phyloP scores from a whole-genome alignment of 805 yeast genomes.

The Suhomyces vadensis region DNA sequence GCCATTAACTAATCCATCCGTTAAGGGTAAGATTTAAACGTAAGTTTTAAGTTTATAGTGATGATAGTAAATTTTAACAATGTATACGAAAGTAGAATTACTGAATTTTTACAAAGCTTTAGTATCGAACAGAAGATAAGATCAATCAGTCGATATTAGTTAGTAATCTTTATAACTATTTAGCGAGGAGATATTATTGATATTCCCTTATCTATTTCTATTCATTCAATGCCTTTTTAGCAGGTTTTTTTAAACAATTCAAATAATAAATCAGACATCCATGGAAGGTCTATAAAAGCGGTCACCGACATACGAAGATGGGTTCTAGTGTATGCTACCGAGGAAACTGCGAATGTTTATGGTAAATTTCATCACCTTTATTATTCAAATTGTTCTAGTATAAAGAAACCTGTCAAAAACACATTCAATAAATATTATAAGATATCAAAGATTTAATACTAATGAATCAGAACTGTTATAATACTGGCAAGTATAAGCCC shows the following conservation, averaged over 20 bases:
- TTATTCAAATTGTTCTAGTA: constrained; percentile 14
- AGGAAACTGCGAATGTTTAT: constrained; percentile 93
- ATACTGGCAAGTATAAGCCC: constrained; percentile 91
- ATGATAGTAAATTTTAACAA: no score
- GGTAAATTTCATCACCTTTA: constrained; percentile 72
- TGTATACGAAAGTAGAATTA: no score
- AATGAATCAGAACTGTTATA: constrained; percentile 58
- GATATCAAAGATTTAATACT: constrained; percentile 9
- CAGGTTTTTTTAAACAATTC: constrained; percentile 4
- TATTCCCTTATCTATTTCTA: neutral
- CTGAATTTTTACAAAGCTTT: no score
- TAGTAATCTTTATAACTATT: no score
- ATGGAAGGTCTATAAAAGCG: constrained; percentile 80
- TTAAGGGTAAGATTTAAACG: constrained; percentile 31
- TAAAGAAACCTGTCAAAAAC: constrained; percentile 2
- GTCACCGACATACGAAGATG: constrained; percentile 82
- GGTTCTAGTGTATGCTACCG: constrained; percentile 90
- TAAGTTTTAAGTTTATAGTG: no score
- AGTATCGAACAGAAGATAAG: no score
- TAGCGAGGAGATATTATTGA: no score
- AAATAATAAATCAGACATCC: constrained; percentile 73
- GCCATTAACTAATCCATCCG: constrained; percentile 72
- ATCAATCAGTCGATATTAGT: no score
- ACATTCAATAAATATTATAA: constrained; percentile 8
- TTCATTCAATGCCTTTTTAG: constrained; percentile 7